Evolutionary conservation across 306 rosid species (phyloP).

Genomic region (Hylodesmum podocarpum): DNA sequence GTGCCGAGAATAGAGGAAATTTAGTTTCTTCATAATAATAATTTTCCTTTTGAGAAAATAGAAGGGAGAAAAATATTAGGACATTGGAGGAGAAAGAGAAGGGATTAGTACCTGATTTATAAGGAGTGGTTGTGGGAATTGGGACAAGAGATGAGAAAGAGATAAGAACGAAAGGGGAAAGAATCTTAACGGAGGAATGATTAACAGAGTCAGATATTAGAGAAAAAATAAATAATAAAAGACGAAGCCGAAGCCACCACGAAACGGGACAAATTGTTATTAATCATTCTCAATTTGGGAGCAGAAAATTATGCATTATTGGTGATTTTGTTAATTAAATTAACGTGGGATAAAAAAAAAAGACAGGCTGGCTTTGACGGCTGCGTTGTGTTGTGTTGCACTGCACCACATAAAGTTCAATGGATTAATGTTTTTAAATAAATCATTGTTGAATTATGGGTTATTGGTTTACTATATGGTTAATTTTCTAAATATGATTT

Average conservation of each 20-base stretch:
- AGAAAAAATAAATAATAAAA: not conserved
- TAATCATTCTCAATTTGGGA: conserved; percentile 30
- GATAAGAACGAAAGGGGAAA: conserved; percentile 10
- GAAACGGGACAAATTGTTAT: conserved; percentile 53
- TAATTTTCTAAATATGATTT: too few species aligned
- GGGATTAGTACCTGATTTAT: conserved; percentile 42
- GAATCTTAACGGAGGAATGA: conserved; percentile 51
- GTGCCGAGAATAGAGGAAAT: not conserved
- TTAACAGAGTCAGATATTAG: conserved; percentile 29
- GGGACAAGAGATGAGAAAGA: conserved; percentile 11
- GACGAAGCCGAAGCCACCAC: conserved; percentile 52
- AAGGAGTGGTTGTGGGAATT: conserved; percentile 12
- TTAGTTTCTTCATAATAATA: not conserved
- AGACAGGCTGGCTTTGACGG: conserved; percentile 39
- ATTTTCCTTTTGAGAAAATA: too few species aligned
- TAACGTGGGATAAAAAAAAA: not conserved
- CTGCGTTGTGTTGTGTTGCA: conserved; percentile 9
- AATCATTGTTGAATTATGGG: not conserved
- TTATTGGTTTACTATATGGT: too few species aligned
- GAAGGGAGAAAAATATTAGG: not conserved
- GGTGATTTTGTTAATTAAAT: not conserved
- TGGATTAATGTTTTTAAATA: not conserved
- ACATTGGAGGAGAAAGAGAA: not conserved
- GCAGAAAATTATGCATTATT: conserved; percentile 6
- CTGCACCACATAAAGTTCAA: conserved; percentile 1